These are phyloP conservation scores for Tulasnella sp. DNA, from an alignment of 768 basidiomycete genomes.

Conservation along the genomic window DNA sequence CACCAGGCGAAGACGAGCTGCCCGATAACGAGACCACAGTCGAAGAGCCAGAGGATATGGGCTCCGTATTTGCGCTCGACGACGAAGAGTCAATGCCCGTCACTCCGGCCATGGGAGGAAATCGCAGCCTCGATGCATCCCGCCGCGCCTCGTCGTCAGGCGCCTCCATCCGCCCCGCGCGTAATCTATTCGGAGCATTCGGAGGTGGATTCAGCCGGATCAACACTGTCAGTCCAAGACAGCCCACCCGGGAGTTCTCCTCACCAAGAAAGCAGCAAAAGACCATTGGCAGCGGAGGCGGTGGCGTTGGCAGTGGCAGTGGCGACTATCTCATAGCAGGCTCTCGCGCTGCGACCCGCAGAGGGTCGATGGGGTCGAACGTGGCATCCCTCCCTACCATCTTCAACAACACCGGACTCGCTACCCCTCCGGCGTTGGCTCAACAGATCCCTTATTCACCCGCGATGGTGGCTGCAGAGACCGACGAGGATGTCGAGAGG, in stretches of 20 bases:
- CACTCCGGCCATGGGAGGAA: not conserved
- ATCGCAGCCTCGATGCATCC: not conserved
- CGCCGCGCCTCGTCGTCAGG: not conserved
- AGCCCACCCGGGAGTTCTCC: not conserved
- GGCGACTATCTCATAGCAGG: not conserved
- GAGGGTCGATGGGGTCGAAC: slow-evolving; percentile 5
- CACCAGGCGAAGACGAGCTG: slow-evolving; percentile 26
- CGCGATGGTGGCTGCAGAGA: no score
- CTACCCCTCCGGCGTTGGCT: slow-evolving; percentile 13
- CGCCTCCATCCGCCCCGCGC: not conserved
- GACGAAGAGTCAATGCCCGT: slow-evolving; percentile 12
- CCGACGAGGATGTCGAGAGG: no score
- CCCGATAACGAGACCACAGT: not conserved
- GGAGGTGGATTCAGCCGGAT: slow-evolving; percentile 4
- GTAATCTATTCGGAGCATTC: not conserved
- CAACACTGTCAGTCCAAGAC: slow-evolving; percentile 5
- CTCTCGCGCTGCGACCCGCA: not conserved
- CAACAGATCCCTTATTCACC: not conserved
- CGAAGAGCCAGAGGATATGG: slow-evolving; percentile 18
- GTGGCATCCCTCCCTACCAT: slow-evolving; percentile 18
- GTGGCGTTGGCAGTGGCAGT: no score
- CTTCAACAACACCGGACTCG: slow-evolving; percentile 22
- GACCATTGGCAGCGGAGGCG: no score
- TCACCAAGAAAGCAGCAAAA: not conserved
- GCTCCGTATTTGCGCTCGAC: slow-evolving; percentile 1